Evolutionary conservation across 257 asterid genomes (phyloP).

Genomic region (Capsicum chinense): DNA sequence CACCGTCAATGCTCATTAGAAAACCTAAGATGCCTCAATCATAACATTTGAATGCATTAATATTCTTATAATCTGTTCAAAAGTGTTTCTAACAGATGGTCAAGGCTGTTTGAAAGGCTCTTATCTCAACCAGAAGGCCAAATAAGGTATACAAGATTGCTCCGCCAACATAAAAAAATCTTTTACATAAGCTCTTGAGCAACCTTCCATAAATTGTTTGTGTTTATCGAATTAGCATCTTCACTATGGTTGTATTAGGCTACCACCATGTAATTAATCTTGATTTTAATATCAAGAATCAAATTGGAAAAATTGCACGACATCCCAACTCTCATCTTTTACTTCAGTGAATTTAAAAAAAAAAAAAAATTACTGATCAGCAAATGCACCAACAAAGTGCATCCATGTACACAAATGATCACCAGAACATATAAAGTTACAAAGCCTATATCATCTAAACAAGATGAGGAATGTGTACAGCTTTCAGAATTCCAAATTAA

Average conservation of each 20-base stretch:
- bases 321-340: neutral
- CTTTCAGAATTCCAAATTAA: conserved; percentile 9
- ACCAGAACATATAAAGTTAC: neutral
- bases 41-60: neutral
- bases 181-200: neutral
- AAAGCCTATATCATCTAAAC: neutral
- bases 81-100: neutral
- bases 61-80: neutral
- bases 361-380: neutral
- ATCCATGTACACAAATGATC: neutral
- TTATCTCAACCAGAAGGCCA: neutral
- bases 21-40: neutral
- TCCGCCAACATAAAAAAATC: neutral
- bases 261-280: too few species aligned
- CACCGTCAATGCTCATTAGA: neutral
- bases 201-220: neutral
- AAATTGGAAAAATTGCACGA: neutral
- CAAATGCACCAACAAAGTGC: neutral
- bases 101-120: neutral
- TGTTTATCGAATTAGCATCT: neutral
- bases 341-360: neutral
- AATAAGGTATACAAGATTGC: neutral
- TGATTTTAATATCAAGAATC: too few species aligned
- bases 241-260: neutral
- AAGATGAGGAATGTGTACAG: neutral